Percentiles rank a stretch among this genome's conserved stretches.
These are phyloP conservation scores for Claviceps lovelessii DNA, from an alignment of 2,329 filamentous ascomycete genomes.

Conservation along the genomic window DNA sequence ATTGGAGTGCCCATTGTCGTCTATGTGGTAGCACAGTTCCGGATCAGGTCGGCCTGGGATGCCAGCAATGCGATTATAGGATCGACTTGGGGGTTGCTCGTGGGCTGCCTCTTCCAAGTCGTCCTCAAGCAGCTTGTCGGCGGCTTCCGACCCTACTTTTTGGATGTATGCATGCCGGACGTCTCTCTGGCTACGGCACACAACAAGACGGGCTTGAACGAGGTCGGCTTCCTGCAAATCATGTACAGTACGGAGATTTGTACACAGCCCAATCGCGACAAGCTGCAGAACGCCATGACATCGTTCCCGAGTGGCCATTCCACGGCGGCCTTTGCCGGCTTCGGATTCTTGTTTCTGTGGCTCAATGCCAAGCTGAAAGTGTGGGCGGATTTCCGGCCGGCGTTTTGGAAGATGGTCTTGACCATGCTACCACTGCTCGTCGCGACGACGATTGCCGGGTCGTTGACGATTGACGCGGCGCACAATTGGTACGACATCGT, in stretches of 20 bases:
- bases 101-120: slow-evolving; percentile 50
- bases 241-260: slow-evolving; percentile 53
- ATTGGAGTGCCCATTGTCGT: slow-evolving; percentile 41
- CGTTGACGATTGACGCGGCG: slow-evolving; percentile 48
- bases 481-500: slow-evolving; percentile 60
- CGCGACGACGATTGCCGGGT: slow-evolving; percentile 44
- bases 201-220: slow-evolving; percentile 25
- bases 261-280: slow-evolving; percentile 34
- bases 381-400: slow-evolving; percentile 49
- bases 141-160: slow-evolving; percentile 48
- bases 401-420: slow-evolving; percentile 51
- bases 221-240: slow-evolving; percentile 39
- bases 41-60: slow-evolving; percentile 43
- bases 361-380: slow-evolving; percentile 61
- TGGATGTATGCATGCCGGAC: slow-evolving; percentile 47
- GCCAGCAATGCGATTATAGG: slow-evolving; percentile 49
- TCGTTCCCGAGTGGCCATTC: slow-evolving; percentile 57
- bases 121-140: slow-evolving; percentile 53
- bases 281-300: slow-evolving; percentile 47
- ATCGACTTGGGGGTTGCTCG: slow-evolving; percentile 43
- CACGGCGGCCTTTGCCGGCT: slow-evolving; percentile 48
- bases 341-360: slow-evolving; percentile 51
- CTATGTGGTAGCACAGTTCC: slow-evolving; percentile 42
- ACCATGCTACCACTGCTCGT: slow-evolving; percentile 45
- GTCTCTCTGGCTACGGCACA: slow-evolving; percentile 28